Percentiles rank a stretch among this genome's conserved stretches.
These are phyloP conservation scores for Cryptococcus amylolentus DNA, from an alignment of 1,284 basidiomycete species.

Conservation along the genomic window DNA sequence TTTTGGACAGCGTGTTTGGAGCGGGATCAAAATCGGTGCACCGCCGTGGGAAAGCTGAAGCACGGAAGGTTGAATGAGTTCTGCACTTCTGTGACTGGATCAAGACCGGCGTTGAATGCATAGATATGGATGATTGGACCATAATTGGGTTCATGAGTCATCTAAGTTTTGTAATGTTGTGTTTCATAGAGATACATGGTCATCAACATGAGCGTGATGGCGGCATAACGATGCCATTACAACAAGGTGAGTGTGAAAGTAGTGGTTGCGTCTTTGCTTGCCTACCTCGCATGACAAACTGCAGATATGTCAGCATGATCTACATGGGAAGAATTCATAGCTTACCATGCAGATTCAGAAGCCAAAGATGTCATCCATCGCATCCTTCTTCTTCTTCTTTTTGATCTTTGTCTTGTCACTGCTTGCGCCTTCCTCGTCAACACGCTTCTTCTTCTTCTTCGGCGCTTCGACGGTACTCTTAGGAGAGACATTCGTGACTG, in stretches of 20 bases:
- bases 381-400: slow-evolving; percentile 29
- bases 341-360: slow-evolving; percentile 2
- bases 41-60: too few species aligned
- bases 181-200: not conserved
- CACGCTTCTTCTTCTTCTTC: slow-evolving; percentile 3
- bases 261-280: not conserved
- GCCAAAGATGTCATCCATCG: slow-evolving; percentile 42
- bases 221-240: not conserved
- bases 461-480: not conserved
- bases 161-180: not conserved
- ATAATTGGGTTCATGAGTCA: too few species aligned
- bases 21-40: too few species aligned
- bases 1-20: too few species aligned
- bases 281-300: too few species aligned
- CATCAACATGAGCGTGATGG: not conserved
- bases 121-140: too few species aligned
- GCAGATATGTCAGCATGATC: too few species aligned
- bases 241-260: not conserved
- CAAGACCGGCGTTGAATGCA: too few species aligned
- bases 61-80: too few species aligned
- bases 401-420: not conserved
- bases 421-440: not conserved
- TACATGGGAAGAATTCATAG: too few species aligned
- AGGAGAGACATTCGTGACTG: not conserved
- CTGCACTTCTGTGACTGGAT: too few species aligned